Base-by-base conservation (phyloP, 1,284 basidiomycete genomes). In the Gomphus bonarii region DNA sequence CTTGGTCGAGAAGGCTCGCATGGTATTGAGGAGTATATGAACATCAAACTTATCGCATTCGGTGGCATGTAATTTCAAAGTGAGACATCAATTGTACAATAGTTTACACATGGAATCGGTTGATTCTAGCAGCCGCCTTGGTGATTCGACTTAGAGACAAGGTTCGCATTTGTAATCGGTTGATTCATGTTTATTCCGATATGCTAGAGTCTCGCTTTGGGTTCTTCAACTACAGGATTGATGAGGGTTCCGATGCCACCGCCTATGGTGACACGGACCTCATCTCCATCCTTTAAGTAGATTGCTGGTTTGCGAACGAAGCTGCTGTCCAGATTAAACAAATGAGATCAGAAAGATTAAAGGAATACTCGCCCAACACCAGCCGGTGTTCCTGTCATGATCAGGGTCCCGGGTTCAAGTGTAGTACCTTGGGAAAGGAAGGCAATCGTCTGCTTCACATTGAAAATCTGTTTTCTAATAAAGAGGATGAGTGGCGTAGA, bases 381-480 rank as follows among this genome's bases (percentile, higher is more conserved):
- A 11, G 61, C 82, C 0, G 85, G 85, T 1, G 86, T 87, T 3
- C 85, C 86, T 50, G 90, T 93, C 64, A 91, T 77, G 64, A 94
- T 88, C 60, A 94, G 73, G 0, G 85, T 84, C 1, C 92, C 93
- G 0, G 88, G 81, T 60, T 83, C 79, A 25, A 97, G 80, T 0
- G 92, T 95, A 3, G 91, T 91, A 1, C 86, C 91, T 66, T 91
- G 85, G 0, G 89, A 91, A 36, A 94, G 78, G 75, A 84, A 88
- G 0, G 89, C 76, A 54, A 94, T 75, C 0, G 86, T 85, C 62
- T 83, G 76, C 36, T 80, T 78, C 47, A 90, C 79, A 63, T 68
- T 80, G 73, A 89, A 91, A 51, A 90, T 82, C 65, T 87, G 85
- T 60, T 82, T 76, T 48, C 86, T 88, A 65, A 9, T 57, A 40